Evolutionary conservation across 192 early-diverging fungal species (phyloP).

Genomic region (Kickxella alabastrina): DNA sequence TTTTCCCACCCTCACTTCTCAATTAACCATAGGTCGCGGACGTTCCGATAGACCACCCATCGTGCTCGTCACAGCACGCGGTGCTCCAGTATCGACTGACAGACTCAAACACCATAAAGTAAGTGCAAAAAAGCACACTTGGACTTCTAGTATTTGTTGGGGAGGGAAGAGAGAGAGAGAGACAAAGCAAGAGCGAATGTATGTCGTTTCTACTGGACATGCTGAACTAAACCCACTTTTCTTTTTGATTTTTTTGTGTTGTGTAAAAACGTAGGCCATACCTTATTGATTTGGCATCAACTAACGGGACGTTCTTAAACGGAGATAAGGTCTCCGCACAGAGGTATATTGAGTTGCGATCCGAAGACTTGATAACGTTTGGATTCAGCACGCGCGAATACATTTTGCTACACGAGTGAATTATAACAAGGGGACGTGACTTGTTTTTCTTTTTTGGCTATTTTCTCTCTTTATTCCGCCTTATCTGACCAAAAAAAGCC

Average conservation of each 20-base stretch:
- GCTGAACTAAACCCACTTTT: no score
- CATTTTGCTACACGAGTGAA: slow-evolving; percentile 72
- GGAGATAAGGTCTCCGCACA: slow-evolving; percentile 65
- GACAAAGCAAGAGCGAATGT: no score
- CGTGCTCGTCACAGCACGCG: slow-evolving; percentile 91
- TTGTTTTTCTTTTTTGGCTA: no score
- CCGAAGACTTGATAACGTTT: slow-evolving; percentile 85
- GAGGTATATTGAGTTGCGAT: slow-evolving; percentile 79
- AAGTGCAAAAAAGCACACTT: slow-evolving; percentile 2
- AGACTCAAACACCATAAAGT: slow-evolving; percentile 28
- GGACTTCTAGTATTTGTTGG: not conserved
- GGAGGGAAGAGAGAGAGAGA: no score
- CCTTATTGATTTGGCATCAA: slow-evolving; percentile 87
- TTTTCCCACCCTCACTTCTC: slow-evolving; percentile 1
- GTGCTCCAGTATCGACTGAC: slow-evolving; percentile 83
- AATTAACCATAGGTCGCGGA: slow-evolving; percentile 68
- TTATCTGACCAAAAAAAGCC: no score
- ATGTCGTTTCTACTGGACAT: no score
- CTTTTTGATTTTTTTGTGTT: no score
- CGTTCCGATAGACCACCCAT: slow-evolving; percentile 93
- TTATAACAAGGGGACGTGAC: no score
- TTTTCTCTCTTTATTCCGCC: no score
- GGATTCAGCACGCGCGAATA: slow-evolving; percentile 89
- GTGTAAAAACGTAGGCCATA: slow-evolving; percentile 82
- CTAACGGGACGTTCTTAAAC: slow-evolving; percentile 91